Percentiles rank a stretch among this genome's conserved stretches.
These are phyloP conservation scores for Fagopyrum homotropicum DNA, from an alignment of 148 eudicot genomes.

Conservation along the genomic window DNA sequence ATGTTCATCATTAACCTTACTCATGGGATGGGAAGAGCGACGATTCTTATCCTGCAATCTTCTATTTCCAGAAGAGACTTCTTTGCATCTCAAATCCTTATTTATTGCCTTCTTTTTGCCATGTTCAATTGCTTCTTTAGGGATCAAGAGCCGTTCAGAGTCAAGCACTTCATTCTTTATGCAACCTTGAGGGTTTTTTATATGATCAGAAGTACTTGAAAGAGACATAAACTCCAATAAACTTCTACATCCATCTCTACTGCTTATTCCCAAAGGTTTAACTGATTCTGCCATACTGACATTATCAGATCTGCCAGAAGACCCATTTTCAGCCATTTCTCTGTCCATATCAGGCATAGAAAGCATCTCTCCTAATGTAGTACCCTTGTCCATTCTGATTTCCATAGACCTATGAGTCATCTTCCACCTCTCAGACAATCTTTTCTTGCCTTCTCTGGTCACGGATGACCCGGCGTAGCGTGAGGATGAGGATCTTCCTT, in stretches of 20 bases:
- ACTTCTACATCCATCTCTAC: constrained; percentile 57
- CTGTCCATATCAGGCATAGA: constrained; percentile 37
- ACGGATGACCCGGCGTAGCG: constrained; percentile 42
- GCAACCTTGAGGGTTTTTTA: constrained; percentile 20
- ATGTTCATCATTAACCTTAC: constrained; percentile 16
- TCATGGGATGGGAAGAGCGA: background rate
- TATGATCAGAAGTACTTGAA: constrained; percentile 27
- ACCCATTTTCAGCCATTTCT: constrained; percentile 22
- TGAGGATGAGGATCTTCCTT: constrained; percentile 28
- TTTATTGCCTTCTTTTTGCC: constrained; percentile 27
- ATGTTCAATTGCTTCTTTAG: constrained; percentile 23
- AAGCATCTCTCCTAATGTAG: constrained; percentile 84
- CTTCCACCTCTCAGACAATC: constrained; percentile 85
- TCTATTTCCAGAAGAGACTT: constrained; percentile 21
- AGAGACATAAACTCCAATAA: constrained; percentile 40
- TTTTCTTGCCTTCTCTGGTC: constrained; percentile 69
- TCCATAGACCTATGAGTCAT: constrained; percentile 47
- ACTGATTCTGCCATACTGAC: constrained; percentile 17
- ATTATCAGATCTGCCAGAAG: constrained; percentile 19
- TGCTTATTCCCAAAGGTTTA: constrained; percentile 55
- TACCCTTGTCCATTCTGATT: constrained; percentile 37
- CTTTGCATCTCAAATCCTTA: constrained; percentile 24
- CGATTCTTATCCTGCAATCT: constrained; percentile 26
- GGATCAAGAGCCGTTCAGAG: background rate
- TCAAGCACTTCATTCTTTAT: constrained; percentile 16